These are phyloP conservation scores for Hydrangea macrophylla DNA, from an alignment of 148 eudicot genomes.

Conservation along the genomic window DNA sequence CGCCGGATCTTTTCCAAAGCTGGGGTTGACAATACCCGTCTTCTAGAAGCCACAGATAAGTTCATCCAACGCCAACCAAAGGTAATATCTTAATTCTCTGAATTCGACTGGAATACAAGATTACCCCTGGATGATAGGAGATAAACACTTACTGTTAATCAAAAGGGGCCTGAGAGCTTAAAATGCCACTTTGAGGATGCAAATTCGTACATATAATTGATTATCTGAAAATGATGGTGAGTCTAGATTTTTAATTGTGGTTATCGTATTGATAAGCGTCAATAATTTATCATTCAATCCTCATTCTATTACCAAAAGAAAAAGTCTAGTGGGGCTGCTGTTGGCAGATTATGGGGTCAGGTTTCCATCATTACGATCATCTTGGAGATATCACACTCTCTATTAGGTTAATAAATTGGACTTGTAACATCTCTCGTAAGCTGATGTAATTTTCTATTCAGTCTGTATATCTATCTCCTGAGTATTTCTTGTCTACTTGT, in stretches of 20 bases:
- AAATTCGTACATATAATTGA: neutral
- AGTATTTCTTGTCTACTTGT: neutral
- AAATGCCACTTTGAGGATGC: neutral
- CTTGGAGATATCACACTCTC: neutral
- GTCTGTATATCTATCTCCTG: neutral
- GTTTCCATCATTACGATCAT: neutral
- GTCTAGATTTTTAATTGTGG: neutral
- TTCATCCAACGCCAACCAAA: constrained; percentile 88
- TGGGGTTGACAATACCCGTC: constrained; percentile 86
- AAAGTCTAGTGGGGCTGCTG: neutral
- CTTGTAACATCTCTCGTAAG: neutral
- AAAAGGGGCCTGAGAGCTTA: neutral
- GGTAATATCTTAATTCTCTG: constrained; percentile 31
- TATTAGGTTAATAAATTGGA: neutral
- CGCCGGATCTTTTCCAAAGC: constrained; percentile 92
- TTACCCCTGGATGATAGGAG: neutral
- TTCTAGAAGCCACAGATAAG: constrained; percentile 89
- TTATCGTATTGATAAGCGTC: neutral
- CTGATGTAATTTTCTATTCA: neutral
- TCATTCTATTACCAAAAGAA: neutral
- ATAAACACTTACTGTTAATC: too few relatives aligned
- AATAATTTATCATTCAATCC: neutral
- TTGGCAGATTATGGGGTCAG: neutral
- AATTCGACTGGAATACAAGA: neutral
- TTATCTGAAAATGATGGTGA: neutral